Conservation (phyloP, 768 basidiomycete genomes). For the Mycena polygramma region DNA sequence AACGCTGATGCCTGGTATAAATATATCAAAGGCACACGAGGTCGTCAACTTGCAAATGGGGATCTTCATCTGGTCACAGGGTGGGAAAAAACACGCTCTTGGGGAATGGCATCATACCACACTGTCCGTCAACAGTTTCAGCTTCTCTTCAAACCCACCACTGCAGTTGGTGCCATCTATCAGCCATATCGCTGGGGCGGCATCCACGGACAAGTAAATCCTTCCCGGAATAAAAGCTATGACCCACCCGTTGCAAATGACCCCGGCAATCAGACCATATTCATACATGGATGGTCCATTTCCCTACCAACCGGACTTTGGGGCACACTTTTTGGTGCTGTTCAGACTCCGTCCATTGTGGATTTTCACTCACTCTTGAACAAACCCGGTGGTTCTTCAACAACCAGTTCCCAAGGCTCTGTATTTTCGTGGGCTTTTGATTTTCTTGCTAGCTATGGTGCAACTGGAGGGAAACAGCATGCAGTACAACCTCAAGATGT, state of each 20-base stretch:
- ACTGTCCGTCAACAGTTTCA: neutral
- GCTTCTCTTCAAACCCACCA: neutral
- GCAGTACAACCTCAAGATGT: neutral
- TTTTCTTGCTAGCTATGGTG: neutral
- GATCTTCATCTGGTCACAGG: slow-evolving; percentile 39
- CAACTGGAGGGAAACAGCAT: neutral
- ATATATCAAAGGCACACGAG: slow-evolving; percentile 27
- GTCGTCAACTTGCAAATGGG: slow-evolving; percentile 21
- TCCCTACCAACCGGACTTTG: neutral
- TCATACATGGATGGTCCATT: neutral
- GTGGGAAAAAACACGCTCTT: slow-evolving; percentile 33
- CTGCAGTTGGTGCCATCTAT: neutral
- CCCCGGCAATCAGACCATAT: neutral
- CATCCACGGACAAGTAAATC: neutral
- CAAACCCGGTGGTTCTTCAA: neutral
- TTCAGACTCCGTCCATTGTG: neutral
- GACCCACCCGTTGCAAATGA: neutral
- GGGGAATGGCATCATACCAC: slow-evolving; percentile 36
- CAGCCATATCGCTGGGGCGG: neutral
- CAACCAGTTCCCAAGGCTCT: neutral
- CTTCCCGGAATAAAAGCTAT: neutral
- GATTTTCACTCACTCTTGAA: neutral
- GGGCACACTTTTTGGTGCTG: neutral
- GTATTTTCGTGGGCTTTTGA: neutral
- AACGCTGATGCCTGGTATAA: slow-evolving; percentile 35